These are phyloP conservation scores for Cladosporium sp. DNA, from an alignment of 2,329 filamentous ascomycete genomes.

Conservation along the genomic window DNA sequence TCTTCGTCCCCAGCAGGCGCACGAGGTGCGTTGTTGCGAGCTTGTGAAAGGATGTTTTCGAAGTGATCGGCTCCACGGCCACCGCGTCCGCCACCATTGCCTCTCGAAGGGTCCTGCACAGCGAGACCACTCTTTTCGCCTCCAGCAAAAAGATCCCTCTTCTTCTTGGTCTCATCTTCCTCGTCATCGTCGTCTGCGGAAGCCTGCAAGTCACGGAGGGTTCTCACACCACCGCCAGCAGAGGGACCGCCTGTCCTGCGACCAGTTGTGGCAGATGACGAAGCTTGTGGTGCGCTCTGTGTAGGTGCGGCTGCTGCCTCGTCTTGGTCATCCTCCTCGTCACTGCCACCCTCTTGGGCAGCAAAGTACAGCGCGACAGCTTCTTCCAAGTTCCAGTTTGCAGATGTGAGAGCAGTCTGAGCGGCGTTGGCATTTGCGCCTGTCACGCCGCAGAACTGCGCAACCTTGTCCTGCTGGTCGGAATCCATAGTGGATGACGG, in stretches of 20 bases:
- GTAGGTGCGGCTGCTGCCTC: constrained; percentile 2
- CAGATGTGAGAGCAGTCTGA: constrained; percentile 39
- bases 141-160: constrained; percentile 72
- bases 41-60: constrained; percentile 47
- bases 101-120: constrained; percentile 55
- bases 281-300: constrained; percentile 14
- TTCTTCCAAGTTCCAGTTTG: constrained; percentile 44
- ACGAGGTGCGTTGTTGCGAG: constrained; percentile 55
- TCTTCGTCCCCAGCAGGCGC: constrained; percentile 47
- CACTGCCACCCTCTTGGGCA: constrained; percentile 35
- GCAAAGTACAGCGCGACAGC: constrained; percentile 45
- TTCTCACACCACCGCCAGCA: constrained; percentile 34
- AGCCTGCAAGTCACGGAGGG: constrained; percentile 43
- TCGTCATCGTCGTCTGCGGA: constrained; percentile 53
- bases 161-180: constrained; percentile 57
- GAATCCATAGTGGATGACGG: constrained; percentile 24
- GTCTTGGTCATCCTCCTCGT: constrained; percentile 20
- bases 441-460: constrained; percentile 35
- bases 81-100: constrained; percentile 28
- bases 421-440: constrained; percentile 34
- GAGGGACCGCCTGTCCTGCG: constrained; percentile 23
- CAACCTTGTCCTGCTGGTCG: constrained; percentile 29
- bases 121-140: constrained; percentile 78
- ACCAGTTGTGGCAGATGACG: constrained; percentile 17
- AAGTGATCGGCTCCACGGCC: constrained; percentile 39